Conservation (phyloP, 441 rosid species). For the Adansonia grandidieri region DNA sequence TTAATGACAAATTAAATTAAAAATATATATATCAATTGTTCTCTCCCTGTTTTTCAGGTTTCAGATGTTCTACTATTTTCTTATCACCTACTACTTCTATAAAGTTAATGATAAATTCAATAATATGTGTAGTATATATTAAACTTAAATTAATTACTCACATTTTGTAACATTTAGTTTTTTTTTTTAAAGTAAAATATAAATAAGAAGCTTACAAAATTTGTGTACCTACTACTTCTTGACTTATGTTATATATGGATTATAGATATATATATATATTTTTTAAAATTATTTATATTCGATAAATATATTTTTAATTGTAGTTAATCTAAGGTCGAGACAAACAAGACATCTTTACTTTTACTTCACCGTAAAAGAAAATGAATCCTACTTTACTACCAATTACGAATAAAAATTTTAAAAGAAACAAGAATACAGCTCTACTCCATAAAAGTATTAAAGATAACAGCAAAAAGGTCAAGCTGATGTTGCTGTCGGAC, state of each 20-base stretch:
- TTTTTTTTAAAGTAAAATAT: no score
- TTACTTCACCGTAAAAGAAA: not conserved
- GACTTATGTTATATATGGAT: no score
- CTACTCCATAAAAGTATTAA: not conserved
- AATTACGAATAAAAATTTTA: not conserved
- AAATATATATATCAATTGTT: not conserved
- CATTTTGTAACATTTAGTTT: not conserved
- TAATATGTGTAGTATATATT: no score
- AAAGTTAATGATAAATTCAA: not conserved
- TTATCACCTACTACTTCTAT: not conserved
- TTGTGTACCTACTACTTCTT: no score
- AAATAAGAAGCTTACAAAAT: no score
- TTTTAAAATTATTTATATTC: no score
- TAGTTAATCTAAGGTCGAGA: not conserved
- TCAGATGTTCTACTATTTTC: not conserved
- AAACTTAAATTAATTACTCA: not conserved
- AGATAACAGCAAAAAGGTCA: constrained; percentile 8
- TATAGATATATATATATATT: no score
- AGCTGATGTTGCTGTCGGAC: constrained; percentile 9
- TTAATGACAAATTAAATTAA: no score
- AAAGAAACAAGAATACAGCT: not conserved
- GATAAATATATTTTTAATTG: no score
- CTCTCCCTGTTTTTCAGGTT: not conserved
- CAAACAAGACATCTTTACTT: not conserved
- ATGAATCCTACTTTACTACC: constrained; percentile 11